Evolutionary conservation across 495 filamentous ascomycete genomes (phyloP).

Genomic region (Penicillium psychrofluorescens): DNA sequence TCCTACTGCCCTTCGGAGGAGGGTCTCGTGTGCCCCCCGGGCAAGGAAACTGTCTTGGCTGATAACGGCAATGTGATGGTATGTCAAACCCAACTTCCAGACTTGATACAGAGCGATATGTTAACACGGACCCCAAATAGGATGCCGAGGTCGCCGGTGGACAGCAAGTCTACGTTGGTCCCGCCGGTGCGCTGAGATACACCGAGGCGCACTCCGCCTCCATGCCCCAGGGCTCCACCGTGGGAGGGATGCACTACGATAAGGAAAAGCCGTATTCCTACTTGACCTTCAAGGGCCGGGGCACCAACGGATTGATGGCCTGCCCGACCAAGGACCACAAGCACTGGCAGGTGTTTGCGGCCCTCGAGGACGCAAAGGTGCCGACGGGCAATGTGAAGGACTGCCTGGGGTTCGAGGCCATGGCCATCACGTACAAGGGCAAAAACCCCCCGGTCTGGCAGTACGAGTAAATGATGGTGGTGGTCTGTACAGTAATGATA

Average conservation of each 20-base stretch:
- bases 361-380: conserved; percentile 30
- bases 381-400: conserved; percentile 27
- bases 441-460: conserved; percentile 34
- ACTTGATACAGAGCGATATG: neutral
- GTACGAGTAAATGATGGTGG: conserved; percentile 21
- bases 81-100: conserved; percentile 6
- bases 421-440: conserved; percentile 19
- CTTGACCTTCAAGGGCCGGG: conserved; percentile 24
- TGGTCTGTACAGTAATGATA: neutral
- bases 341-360: conserved; percentile 39
- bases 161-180: conserved; percentile 53
- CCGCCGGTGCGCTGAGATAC: conserved; percentile 50
- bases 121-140: conserved; percentile 8
- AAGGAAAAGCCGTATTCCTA: conserved; percentile 18
- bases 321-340: conserved; percentile 27
- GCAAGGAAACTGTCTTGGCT: conserved; percentile 35
- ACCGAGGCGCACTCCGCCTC: conserved; percentile 52
- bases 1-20: conserved; percentile 30
- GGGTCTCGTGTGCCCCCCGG: conserved; percentile 28
- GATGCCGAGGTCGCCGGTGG: conserved; percentile 57
- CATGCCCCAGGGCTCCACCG: conserved; percentile 46
- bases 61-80: conserved; percentile 28
- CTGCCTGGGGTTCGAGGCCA: conserved; percentile 35
- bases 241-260: conserved; percentile 34
- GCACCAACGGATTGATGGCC: conserved; percentile 35